phyloP scores from a whole-genome alignment of 2,329 filamentous ascomycete genomes.

The Penicillium sp. region DNA sequence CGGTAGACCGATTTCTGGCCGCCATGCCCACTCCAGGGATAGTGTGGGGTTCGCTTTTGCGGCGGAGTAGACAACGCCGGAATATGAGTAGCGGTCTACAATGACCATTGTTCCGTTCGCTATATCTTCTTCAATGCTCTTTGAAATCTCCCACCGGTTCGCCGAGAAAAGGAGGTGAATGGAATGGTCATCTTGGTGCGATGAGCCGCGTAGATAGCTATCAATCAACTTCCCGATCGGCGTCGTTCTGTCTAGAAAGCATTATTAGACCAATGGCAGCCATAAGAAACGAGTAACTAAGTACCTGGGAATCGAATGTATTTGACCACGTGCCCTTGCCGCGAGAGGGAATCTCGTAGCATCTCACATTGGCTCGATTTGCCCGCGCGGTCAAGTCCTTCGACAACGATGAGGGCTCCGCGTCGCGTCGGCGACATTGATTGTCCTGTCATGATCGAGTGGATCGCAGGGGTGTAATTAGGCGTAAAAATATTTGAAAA shows the following conservation, averaged over 20 bases:
- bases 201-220: conserved; percentile 69
- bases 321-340: conserved; percentile 52
- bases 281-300: not conserved
- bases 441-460: not conserved
- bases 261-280: conserved; percentile 12
- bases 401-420: conserved; percentile 77
- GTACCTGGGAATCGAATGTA: conserved; percentile 66
- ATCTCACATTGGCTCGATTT: conserved; percentile 86
- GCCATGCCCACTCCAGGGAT: conserved; percentile 73
- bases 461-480: not conserved
- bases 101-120: conserved; percentile 70
- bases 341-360: conserved; percentile 56
- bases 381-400: conserved; percentile 84
- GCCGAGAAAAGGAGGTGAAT: conserved; percentile 89
- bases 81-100: conserved; percentile 93
- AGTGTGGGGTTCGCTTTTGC: conserved; percentile 75
- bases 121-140: conserved; percentile 49
- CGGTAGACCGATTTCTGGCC: conserved; percentile 81
- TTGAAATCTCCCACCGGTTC: conserved; percentile 75
- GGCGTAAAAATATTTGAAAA: not conserved
- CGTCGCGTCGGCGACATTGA: conserved; percentile 34
- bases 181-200: conserved; percentile 77
- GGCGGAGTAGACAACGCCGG: conserved; percentile 86
- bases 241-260: conserved; percentile 67
- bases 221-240: conserved; percentile 86